Base-by-base conservation (phyloP, 2,329 filamentous ascomycete genomes). In the Colletotrichum sp. region DNA sequence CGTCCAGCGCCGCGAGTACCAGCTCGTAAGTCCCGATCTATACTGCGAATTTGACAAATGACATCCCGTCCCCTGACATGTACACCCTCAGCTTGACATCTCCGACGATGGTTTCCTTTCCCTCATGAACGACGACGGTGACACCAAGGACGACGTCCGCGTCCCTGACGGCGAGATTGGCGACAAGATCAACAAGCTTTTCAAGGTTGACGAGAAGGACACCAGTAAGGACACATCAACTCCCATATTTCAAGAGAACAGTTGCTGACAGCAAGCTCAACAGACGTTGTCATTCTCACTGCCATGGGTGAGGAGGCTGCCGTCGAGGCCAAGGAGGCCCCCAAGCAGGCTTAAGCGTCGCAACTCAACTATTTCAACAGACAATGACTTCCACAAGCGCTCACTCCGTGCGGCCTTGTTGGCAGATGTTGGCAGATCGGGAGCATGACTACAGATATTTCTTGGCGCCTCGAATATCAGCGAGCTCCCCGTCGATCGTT, bases 251-350 rank as follows among this genome's bases (percentile, higher is more conserved):
- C 30, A 24, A 76, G 77, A 68, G 76, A 67, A 62, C 16, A 22
- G n/a, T 52, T 24, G 70, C 68, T 52, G 59, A 75, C 55, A 28
- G 36, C 26, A 55, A 75, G 71, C 59, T 59, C 30, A 60, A 13
- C 79, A 98, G 96, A 96, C 88, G 94, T 99, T 83, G 94, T 96
- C 83, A 93, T 99, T 86, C 94, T 98, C 85, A 95, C 95, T 83
- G 93, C 97, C 86, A 99, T 99, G 97, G 95, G 95, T 85, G 96
- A 99, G 90, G 95, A 99, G 92, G 89, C 91, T 82, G 94, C 93
- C 84, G 94, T 98, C 86, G 96, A 98, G 85, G 94, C 93, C 89
- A 99, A 99, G 93, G 96, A 98, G 90, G 95, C 95, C 87, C 93
- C 95, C 86, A 82, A 83, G 78, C 83, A 84, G 80, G 36, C 34